Conservation (phyloP, 805 yeast genomes). For the Schizosaccharomyces cryophilus region DNA sequence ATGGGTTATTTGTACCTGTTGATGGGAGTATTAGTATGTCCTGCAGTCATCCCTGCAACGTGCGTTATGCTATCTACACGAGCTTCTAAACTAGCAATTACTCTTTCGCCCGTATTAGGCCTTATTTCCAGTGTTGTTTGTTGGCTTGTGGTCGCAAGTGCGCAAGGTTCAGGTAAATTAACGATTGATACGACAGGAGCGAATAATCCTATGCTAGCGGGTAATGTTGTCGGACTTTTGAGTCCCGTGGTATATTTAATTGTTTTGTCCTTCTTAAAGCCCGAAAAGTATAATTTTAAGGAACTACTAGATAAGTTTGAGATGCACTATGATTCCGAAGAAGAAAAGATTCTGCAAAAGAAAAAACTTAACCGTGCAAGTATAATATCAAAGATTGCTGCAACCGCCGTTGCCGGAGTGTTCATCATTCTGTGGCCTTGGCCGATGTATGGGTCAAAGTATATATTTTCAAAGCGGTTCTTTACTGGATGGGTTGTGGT, state of each 20-base stretch:
- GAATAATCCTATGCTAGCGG: conserved; percentile 62
- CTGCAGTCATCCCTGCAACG: conserved; percentile 19
- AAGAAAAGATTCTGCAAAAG: not conserved
- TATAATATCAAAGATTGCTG: not conserved
- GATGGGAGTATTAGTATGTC: conserved; percentile 51
- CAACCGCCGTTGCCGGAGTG: conserved; percentile 20
- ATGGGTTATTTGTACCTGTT: conserved; percentile 65
- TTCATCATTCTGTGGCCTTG: conserved; percentile 58
- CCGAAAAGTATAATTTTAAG: conserved; percentile 16
- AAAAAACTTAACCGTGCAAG: not conserved
- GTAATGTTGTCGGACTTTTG: conserved; percentile 31
- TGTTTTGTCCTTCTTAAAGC: conserved; percentile 19
- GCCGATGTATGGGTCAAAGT: conserved; percentile 62
- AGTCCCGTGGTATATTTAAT: conserved; percentile 25
- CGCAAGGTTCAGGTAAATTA: conserved; percentile 12
- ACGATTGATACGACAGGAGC: conserved; percentile 43
- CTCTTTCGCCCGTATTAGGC: conserved; percentile 55
- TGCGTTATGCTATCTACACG: conserved; percentile 32
- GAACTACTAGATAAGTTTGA: not conserved
- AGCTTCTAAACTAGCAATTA: conserved; percentile 37
- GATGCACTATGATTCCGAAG: not conserved
- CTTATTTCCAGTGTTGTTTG: conserved; percentile 47
- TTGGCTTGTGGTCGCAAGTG: conserved; percentile 54
- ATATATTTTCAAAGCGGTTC: conserved; percentile 42
- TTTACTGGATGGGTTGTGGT: conserved; percentile 71